Evolutionary conservation across 208 protist genomes (phyloP), one percentile per base, ranked within the genome.

Genomic region (Sergeia podlipaevii): DNA sequence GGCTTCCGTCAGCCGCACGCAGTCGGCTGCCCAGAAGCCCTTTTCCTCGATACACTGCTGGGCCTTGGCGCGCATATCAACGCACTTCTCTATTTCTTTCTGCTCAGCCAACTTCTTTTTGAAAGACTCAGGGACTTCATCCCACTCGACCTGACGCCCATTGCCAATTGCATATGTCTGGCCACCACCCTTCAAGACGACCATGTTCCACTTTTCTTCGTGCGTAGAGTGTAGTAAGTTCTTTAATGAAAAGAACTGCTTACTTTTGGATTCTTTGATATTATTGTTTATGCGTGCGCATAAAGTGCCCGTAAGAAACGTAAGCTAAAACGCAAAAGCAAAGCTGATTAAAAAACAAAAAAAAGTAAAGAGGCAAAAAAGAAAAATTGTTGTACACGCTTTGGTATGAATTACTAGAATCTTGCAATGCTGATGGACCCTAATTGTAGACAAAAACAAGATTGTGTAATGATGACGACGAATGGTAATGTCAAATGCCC

Each of bases 181-280:
- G 2, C 84, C 84, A n/a, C 78, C 78, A 17, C 84, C 84, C 46
- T 91, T 91, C 38, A 91, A 45, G 24, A 85, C 70, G 7, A 91
- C 84, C 84, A 91, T 91, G 6, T 30, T 32, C 7, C 18, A 13
- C 37, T 18, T 7, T 24, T 49, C 18, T 18, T 20, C 11, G 27
- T 13, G 5, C 20, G n/a, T n/a, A n/a, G n/a, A n/a, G n/a, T n/a
- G n/a, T n/a, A 20, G 28, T 46, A 46, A 46, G 13, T 46, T 7
- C 13, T 46, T 46, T 6, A 46, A n/a, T 20, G 10, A 46, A 46
- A 46, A 46, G 5, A n/a, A 46, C 13, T 11, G 28, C n/a, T n/a
- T n/a, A n/a, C n/a, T n/a, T n/a, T n/a, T n/a, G n/a, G n/a, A n/a
- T n/a, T n/a, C n/a, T n/a, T n/a, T n/a, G n/a, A 46, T 29, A 6